Base-by-base conservation (phyloP, 257 asterid genomes). In the Fraxinus pennsylvanica region DNA sequence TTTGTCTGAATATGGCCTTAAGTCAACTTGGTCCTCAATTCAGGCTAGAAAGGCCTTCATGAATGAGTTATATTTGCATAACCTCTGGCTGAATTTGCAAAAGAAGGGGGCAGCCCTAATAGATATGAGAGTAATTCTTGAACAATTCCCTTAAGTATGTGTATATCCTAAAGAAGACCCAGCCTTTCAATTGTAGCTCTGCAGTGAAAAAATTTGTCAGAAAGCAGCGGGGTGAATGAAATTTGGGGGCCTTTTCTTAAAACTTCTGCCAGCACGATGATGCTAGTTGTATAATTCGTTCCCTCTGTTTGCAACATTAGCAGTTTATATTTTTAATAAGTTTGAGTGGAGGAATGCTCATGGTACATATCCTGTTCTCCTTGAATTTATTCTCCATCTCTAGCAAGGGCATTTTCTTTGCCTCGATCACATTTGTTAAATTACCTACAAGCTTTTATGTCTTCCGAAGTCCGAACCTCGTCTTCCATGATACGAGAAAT, bases 401-500 rank as follows among this genome's bases (percentile, higher is more conserved):
- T 41, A 83, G 76, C 76, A 89, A 70, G 86, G 85, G 90, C 89
- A 89, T 81, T 50, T 90, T 85, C 87, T 96, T 93, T 66, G 84
- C 86, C 84, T 90, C 95, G 54, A 92, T 87, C 63, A 84, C 89
- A 87, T 88, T 89, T 33, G 86, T 86, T 79, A 96, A 86, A 71
- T 89, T 85, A 45, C 84, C 78, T 32, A 92, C 91, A 79, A 96
- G 96, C 84, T 88, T 90, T 78, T 63, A 77, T 22, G 91, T 85
- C 87, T 89, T 91, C 47, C 91, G 83, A 84, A 85, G 82, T 91
- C 41, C 91, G 84, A 84, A 84, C 82, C 78, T 89, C 97, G 75
- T 93, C 98, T 83, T 88, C 94, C 86, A 90, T 88, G 75, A 90
- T 87, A 88, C 86, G 86, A 3, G 97, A 82, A 74, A 92, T 76